Evolutionary conservation across 2,329 filamentous ascomycete species (phyloP).

Genomic region (Phialophora verrucosa): DNA sequence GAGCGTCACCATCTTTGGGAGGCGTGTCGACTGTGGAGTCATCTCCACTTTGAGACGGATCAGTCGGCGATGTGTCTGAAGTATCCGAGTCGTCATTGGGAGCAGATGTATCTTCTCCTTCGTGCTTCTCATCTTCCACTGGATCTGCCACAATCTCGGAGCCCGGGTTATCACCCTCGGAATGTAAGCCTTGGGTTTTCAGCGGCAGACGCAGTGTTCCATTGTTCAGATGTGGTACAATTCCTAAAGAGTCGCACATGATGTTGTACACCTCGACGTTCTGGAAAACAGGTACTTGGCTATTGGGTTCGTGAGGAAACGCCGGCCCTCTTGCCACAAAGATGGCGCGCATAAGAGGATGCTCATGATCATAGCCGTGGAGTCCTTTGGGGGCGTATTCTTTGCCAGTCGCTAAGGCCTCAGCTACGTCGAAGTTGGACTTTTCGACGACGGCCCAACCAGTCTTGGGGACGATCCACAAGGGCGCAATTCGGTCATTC

Average conservation of each 20-base stretch:
- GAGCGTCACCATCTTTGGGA: conserved; percentile 8
- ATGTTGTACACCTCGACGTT: conserved; percentile 96
- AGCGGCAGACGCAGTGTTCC: conserved; percentile 71
- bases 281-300: conserved; percentile 80
- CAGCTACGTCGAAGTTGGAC: conserved; percentile 75
- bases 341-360: conserved; percentile 94
- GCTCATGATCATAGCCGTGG: conserved; percentile 93
- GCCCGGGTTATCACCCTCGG: conserved; percentile 45
- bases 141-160: conserved; percentile 32
- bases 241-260: conserved; percentile 81
- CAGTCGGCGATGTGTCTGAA: neutral
- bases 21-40: neutral
- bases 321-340: conserved; percentile 91
- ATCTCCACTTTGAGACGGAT: neutral
- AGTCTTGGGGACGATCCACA: conserved; percentile 91
- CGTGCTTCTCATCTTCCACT: conserved; percentile 17
- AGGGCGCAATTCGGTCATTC: conserved; percentile 86
- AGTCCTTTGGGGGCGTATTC: conserved; percentile 82
- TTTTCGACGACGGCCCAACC: conserved; percentile 91
- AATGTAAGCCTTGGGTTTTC: conserved; percentile 52
- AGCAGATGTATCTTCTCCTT: neutral
- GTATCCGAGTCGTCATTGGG: neutral
- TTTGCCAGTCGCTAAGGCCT: conserved; percentile 66
- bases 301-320: conserved; percentile 84
- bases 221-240: conserved; percentile 79